Evolutionary conservation across 2,329 filamentous ascomycete genomes (phyloP).

Genomic region (Aureobasidium sp.): DNA sequence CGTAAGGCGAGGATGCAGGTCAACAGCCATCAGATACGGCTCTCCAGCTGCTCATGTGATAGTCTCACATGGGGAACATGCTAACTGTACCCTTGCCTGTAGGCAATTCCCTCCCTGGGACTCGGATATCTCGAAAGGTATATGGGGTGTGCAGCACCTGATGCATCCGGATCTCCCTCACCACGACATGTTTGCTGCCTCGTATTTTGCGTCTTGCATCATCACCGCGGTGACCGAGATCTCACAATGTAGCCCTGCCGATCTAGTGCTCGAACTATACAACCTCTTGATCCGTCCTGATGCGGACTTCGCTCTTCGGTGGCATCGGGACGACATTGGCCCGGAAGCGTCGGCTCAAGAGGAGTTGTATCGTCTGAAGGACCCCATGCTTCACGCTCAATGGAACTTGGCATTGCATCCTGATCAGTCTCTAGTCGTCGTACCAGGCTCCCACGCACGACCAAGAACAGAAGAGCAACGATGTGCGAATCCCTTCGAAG

Average conservation of each 20-base stretch:
- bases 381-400: slow-evolving; percentile 66
- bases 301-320: slow-evolving; percentile 62
- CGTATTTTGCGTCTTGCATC: slow-evolving; percentile 64
- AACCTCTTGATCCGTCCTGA: slow-evolving; percentile 75
- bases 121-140: slow-evolving; percentile 50
- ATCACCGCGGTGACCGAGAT: slow-evolving; percentile 57
- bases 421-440: slow-evolving; percentile 64
- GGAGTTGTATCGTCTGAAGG: slow-evolving; percentile 53
- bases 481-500: slow-evolving; percentile 56
- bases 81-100: no score
- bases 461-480: slow-evolving; percentile 64
- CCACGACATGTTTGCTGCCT: slow-evolving; percentile 50
- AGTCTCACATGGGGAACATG: no score
- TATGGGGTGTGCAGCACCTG: slow-evolving; percentile 86
- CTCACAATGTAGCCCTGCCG: slow-evolving; percentile 45
- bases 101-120: slow-evolving; percentile 79
- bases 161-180: slow-evolving; percentile 64
- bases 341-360: slow-evolving; percentile 57
- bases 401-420: slow-evolving; percentile 79
- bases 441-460: slow-evolving; percentile 67
- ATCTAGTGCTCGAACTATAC: slow-evolving; percentile 78
- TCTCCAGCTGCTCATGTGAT: no score
- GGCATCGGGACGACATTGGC: slow-evolving; percentile 79
- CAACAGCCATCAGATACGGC: no score
- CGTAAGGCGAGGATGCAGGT: no score